A percentile compares a stretch with the other conserved stretches of the same genome.
Evolutionary conservation across 768 basidiomycete species (phyloP).

Genomic region (Krasilnikovozyma curviuscula): DNA sequence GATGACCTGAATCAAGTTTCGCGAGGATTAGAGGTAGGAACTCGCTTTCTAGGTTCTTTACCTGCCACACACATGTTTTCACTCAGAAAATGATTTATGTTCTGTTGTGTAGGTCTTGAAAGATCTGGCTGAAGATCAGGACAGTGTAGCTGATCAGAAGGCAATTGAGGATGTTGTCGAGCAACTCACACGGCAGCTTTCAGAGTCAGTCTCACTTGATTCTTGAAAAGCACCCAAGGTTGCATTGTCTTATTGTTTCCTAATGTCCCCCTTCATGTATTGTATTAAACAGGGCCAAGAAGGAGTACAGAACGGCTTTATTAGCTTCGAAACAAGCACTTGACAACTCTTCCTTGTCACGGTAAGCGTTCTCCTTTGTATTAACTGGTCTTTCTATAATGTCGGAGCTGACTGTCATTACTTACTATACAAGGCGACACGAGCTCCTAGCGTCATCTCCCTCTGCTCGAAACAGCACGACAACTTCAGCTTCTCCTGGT

Average conservation of each 20-base stretch:
- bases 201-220: conserved; percentile 32
- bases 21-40: conserved; percentile 34
- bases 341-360: background rate
- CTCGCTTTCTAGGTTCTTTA: background rate
- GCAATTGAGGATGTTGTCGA: conserved; percentile 34
- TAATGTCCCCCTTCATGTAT: background rate
- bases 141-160: conserved; percentile 35
- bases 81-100: background rate
- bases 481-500: background rate
- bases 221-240: background rate
- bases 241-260: background rate
- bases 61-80: background rate
- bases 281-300: background rate
- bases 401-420: background rate
- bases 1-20: conserved; percentile 49
- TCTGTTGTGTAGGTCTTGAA: conserved; percentile 39
- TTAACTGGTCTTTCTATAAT: background rate
- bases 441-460: background rate
- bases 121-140: conserved; percentile 50
- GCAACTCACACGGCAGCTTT: conserved; percentile 33
- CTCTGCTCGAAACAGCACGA: background rate
- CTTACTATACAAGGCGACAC: background rate
- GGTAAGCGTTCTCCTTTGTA: conserved; percentile 24
- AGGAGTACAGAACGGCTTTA: background rate
- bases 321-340: background rate